These are phyloP conservation scores for Sporothrix brunneoviolacea DNA, from an alignment of 2,329 filamentous ascomycete genomes.

Conservation along the genomic window DNA sequence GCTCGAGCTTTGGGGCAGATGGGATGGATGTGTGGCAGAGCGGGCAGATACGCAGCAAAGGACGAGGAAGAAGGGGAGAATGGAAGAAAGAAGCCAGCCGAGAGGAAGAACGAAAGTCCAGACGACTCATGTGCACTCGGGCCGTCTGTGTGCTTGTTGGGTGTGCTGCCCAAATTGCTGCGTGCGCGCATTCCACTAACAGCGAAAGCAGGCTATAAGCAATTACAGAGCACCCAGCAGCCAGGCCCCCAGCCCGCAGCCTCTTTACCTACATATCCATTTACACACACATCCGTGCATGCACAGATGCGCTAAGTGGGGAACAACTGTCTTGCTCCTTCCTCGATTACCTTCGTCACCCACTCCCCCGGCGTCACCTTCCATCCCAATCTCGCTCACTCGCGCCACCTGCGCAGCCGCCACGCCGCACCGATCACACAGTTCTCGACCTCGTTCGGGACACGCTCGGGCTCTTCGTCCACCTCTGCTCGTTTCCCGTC, in stretches of 20 bases:
- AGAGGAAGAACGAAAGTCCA: too few species aligned
- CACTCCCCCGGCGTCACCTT: conserved; percentile 11
- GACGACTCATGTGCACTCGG: too few species aligned
- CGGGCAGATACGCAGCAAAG: too few species aligned
- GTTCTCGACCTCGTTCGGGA: neutral
- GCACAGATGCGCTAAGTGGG: conserved; percentile 13
- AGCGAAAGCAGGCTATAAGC: neutral
- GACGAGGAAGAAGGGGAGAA: too few species aligned
- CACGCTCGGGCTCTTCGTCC: neutral
- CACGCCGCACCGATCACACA: conserved; percentile 9
- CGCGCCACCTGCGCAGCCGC: conserved; percentile 12
- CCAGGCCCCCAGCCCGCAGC: neutral
- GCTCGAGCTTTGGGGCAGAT: too few species aligned
- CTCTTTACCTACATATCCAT: conserved; percentile 6
- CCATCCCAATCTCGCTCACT: conserved; percentile 12
- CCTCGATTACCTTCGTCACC: conserved; percentile 10
- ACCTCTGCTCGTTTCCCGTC: too few species aligned
- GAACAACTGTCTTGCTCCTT: conserved; percentile 9
- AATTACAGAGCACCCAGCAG: neutral
- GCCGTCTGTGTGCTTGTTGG: too few species aligned
- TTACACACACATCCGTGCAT: neutral
- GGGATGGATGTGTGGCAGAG: too few species aligned
- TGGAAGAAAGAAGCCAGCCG: too few species aligned
- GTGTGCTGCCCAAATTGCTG: neutral
- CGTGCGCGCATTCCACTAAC: neutral